A percentile compares a stretch with the other conserved stretches of the same genome.
Conservation (phyloP, 768 basidiomycete genomes). For the Tylopilus vinaceipallidus region DNA sequence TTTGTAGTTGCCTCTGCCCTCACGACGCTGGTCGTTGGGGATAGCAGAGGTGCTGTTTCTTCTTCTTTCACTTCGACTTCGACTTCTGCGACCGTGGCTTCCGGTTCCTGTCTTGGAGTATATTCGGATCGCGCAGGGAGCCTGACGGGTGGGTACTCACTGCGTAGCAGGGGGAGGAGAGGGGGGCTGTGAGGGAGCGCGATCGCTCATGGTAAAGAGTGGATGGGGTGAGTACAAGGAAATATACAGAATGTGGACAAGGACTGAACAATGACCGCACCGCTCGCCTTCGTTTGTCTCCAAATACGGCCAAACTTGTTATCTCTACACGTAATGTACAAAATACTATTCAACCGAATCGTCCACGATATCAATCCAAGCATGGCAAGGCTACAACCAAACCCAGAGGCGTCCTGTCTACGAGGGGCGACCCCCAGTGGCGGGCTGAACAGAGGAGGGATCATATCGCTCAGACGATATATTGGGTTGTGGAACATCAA, state of each 20-base stretch:
- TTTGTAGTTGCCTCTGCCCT: not conserved
- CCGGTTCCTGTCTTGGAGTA: constrained; percentile 14
- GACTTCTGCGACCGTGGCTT: not conserved
- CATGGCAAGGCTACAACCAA: no score
- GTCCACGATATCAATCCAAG: not conserved
- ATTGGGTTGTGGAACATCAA: constrained; percentile 31
- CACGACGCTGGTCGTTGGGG: constrained; percentile 3
- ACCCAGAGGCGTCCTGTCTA: constrained; percentile 4
- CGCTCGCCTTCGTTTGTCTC: not conserved
- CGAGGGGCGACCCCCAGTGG: constrained; percentile 9
- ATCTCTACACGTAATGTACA: constrained; percentile 3
- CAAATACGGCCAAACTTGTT: constrained; percentile 28
- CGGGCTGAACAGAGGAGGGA: constrained; percentile 17
- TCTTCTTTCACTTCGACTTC: constrained; percentile 14
- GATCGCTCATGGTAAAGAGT: constrained; percentile 33
- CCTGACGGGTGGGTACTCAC: constrained; percentile 11
- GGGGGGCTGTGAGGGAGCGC: constrained; percentile 1
- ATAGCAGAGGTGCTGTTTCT: constrained; percentile 3
- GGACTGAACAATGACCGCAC: constrained; percentile 6
- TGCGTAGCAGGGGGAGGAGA: not conserved
- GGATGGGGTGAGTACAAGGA: constrained; percentile 19
- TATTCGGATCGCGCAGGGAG: constrained; percentile 3
- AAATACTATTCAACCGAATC: constrained; percentile 3
- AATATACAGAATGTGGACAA: constrained; percentile 9
- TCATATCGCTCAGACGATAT: constrained; percentile 35